These are phyloP conservation scores for Cyclotella sp. DNA, from an alignment of 108 stramenopile species.

Conservation along the genomic window DNA sequence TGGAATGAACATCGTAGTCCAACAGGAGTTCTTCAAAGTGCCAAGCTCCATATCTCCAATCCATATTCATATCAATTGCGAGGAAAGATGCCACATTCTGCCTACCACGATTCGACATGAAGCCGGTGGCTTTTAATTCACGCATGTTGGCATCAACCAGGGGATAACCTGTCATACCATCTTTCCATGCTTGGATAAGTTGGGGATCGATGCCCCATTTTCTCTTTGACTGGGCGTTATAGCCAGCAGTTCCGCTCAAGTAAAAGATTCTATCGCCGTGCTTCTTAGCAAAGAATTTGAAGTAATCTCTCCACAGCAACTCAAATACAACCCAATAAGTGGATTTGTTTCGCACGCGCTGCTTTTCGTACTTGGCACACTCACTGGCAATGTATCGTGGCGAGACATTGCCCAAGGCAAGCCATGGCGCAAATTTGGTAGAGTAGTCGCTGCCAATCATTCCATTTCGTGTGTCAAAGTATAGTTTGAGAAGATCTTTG, in stretches of 20 bases:
- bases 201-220: conserved; percentile 71
- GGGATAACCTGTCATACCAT: conserved; percentile 92
- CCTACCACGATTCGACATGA: conserved; percentile 97
- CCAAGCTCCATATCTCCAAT: conserved; percentile 96
- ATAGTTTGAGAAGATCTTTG: conserved; percentile 81
- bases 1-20: conserved; percentile 95
- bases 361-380: conserved; percentile 85
- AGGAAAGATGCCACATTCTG: conserved; percentile 97
- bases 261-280: conserved; percentile 88
- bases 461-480: conserved; percentile 98
- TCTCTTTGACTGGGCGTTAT: conserved; percentile 17
- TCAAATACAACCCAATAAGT: conserved; percentile 99
- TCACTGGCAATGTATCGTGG: conserved; percentile 87
- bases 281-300: conserved; percentile 91
- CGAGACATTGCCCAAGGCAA: conserved; percentile 91
- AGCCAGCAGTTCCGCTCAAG: conserved; percentile 71
- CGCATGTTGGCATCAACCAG: conserved; percentile 99
- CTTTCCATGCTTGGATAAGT: conserved; percentile 74
- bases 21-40: conserved; percentile 92
- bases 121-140: conserved; percentile 94
- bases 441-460: conserved; percentile 95
- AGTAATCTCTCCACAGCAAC: conserved; percentile 96
- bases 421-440: conserved; percentile 95
- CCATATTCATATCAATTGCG: conserved; percentile 91
- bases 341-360: conserved; percentile 89